Evolutionary conservation across 2,329 filamentous ascomycete genomes (phyloP), one percentile per base, ranked within the genome.

Genomic region (Chaetoscypha palmicola): DNA sequence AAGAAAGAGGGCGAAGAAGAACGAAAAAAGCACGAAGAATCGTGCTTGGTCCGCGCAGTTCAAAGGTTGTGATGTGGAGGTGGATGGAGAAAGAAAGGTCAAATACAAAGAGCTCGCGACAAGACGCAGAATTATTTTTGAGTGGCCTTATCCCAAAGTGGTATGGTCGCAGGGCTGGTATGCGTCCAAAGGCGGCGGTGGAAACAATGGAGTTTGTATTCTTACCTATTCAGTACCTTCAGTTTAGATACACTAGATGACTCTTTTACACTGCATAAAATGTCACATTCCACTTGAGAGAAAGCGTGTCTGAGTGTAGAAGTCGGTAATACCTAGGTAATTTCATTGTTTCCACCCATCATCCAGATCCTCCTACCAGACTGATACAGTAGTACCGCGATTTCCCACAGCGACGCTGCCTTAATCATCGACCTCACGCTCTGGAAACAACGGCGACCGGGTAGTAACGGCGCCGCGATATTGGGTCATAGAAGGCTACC

Each of bases 11-110:
- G 60, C 47, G 56, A 58, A 52, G 56, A 60, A 58, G 54, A 62
- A 62, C 58, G 58, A 60, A 60, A 63, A 52, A 59, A 59, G 57
- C 45, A 61, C 58, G 55, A 58, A 52, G 22, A 41, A 46, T 59
- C 58, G 59, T 58, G 56, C 59, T 62, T 56, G 43, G 45, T 60
- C 54, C 56, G 59, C 52, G 24, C 24, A 28, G 51, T 49, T 59
- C 52, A 43, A 50, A 48, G 47, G 37, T 53, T 38, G 41, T 28
- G 41, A 35, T 39, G 48, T 41, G 41, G 44, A 46, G 49, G 47
- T 43, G 37, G 42, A 43, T 45, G 31, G 24, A 50, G 45, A 45
- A 49, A 50, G 50, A 41, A 45, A 45, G 26, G 12, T 7, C 24
- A 28, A 28, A 28, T n/a, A n/a, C n/a, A n/a, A n/a, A n/a, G n/a